These are phyloP conservation scores for Suaeda aralocaspica DNA, from an alignment of 148 eudicot genomes.

Conservation along the genomic window DNA sequence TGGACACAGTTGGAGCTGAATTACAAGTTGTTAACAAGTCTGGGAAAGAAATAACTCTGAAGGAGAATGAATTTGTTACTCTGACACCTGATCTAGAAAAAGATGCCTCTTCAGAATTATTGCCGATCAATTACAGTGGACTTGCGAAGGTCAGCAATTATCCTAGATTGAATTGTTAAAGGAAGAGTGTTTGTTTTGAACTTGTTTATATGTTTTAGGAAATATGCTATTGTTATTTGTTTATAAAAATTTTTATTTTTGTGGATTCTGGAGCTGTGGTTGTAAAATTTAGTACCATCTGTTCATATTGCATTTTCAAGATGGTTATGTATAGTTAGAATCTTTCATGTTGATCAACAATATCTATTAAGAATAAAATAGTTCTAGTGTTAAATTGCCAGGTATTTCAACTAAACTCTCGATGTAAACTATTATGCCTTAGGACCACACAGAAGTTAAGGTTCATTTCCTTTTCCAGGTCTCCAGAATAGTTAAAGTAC, in stretches of 20 bases:
- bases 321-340: not conserved
- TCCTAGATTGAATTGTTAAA: too few species aligned
- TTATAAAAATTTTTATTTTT: not conserved
- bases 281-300: not conserved
- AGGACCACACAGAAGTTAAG: not conserved
- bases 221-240: too few species aligned
- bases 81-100: conserved; percentile 57
- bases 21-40: conserved; percentile 66
- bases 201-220: not conserved
- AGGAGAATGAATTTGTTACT: conserved; percentile 51
- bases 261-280: not conserved
- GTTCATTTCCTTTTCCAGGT: not conserved
- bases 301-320: not conserved
- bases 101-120: conserved; percentile 61
- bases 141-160: conserved; percentile 55
- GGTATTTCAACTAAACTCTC: not conserved
- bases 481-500: not conserved
- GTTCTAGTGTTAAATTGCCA: not conserved
- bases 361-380: not conserved
- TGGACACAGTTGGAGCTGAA: conserved; percentile 84
- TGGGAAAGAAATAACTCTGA: conserved; percentile 49
- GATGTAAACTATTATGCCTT: not conserved
- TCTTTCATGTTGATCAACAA: not conserved
- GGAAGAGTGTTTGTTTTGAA: not conserved
- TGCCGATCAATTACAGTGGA: conserved; percentile 69